A percentile compares a stretch with the other conserved stretches of the same genome.
phyloP scores from a whole-genome alignment of 176 grass and related monocot genomes.

The bread wheat (Triticum aestivum) region DNA sequence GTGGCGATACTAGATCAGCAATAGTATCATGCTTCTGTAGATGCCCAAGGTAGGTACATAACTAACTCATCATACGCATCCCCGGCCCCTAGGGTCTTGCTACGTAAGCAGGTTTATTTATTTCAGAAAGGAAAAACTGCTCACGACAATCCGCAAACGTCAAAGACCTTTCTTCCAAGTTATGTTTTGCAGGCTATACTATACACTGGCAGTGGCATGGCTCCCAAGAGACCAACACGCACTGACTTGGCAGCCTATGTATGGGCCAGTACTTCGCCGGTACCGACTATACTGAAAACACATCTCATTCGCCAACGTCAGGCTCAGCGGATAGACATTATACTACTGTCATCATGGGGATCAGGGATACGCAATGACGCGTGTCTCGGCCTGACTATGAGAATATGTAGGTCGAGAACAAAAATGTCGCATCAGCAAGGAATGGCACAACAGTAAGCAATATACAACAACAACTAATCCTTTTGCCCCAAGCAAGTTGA shows the following conservation, averaged over 20 bases:
- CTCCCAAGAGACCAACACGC: slow-evolving; percentile 24
- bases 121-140: background rate
- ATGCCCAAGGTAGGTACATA: background rate
- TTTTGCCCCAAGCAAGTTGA: too few species aligned
- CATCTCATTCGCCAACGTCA: background rate
- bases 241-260: slow-evolving; percentile 6
- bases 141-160: background rate
- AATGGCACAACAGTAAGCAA: background rate
- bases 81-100: background rate
- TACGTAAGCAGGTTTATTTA: background rate
- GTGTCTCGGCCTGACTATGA: background rate
- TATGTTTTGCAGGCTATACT: slow-evolving; percentile 6
- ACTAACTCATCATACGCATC: background rate
- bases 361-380: background rate
- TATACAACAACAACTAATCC: background rate
- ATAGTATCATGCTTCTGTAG: background rate
- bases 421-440: background rate
- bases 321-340: background rate
- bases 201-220: background rate
- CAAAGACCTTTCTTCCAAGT: slow-evolving; percentile 28
- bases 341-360: background rate
- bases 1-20: too few species aligned
- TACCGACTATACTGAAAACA: slow-evolving; percentile 13
- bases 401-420: slow-evolving; percentile 1
- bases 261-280: slow-evolving; percentile 12